These are phyloP conservation scores for Saccharomycopsis phalli DNA, from an alignment of 1,139 yeast species.

Conservation along the genomic window DNA sequence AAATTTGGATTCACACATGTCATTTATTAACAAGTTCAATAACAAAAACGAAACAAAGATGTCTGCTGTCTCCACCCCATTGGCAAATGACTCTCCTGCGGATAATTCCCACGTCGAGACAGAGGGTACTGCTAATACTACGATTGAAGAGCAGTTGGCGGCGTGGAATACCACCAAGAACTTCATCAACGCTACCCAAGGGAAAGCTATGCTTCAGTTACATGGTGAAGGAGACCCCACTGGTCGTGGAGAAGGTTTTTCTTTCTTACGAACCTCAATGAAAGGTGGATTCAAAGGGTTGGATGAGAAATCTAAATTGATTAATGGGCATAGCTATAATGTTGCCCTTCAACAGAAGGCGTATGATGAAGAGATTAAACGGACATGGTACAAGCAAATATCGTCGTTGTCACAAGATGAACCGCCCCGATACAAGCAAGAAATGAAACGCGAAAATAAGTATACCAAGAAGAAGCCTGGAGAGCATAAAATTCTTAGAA, in stretches of 20 bases:
- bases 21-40: slow-evolving; percentile 13
- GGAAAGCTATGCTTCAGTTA: slow-evolving; percentile 92
- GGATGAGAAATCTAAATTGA: slow-evolving; percentile 30
- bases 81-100: slow-evolving; percentile 23
- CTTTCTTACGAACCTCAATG: slow-evolving; percentile 88
- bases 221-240: slow-evolving; percentile 98
- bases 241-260: slow-evolving; percentile 82
- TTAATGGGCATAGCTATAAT: slow-evolving; percentile 53
- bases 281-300: slow-evolving; percentile 82
- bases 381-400: slow-evolving; percentile 88
- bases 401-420: slow-evolving; percentile 43
- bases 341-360: slow-evolving; percentile 87
- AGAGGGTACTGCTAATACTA: slow-evolving; percentile 25
- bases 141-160: slow-evolving; percentile 73
- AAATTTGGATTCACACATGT: slow-evolving; percentile 9
- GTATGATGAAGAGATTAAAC: slow-evolving; percentile 80
- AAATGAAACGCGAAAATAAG: slow-evolving; percentile 29
- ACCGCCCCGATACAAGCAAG: slow-evolving; percentile 21
- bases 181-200: slow-evolving; percentile 88
- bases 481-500: slow-evolving; percentile 45
- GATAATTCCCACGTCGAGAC: no score
- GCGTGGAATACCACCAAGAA: slow-evolving; percentile 93
- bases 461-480: slow-evolving; percentile 21
- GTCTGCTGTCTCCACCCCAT: background rate
- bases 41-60: slow-evolving; percentile 4